Base-by-base conservation (phyloP, 192 early-diverging fungal genomes). In the Borealophlyctis nickersoniae region DNA sequence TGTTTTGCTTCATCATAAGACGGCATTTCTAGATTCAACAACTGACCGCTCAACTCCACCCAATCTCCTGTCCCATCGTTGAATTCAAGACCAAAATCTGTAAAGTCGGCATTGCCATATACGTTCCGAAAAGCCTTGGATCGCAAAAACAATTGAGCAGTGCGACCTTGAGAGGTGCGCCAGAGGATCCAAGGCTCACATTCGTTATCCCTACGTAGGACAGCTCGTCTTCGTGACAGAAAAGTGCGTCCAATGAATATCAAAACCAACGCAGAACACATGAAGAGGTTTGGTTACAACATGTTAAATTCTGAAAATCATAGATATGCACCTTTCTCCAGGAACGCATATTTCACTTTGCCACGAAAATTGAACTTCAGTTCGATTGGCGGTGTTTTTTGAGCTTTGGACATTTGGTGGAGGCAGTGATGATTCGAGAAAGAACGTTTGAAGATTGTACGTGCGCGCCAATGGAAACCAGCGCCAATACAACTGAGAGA, bases 101-200 rank as follows among this genome's bases (percentile, higher is more conserved):
- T 33, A 13, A 22, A 49, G 45, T 61, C 36, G 39, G 27, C 53
- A 5, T 49, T 39, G 9, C 23, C 22, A 55, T 53, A 68, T 3
- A 30, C 34, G 22, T 26, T 33, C 32, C 59, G 56, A 29, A 68
- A 68, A 4, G 66, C 57, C 58, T 68, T n/a, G n/a, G n/a, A n/a
- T n/a, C n/a, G n/a, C n/a, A n/a, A 22, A 1, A n/a, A 16, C 23
- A 3, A n/a, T n/a, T 7, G 13, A 23, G 3, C n/a, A 32, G 7
- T n/a, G 16, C 26, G 13, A 58, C 14, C 49, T 36, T 30, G 1
- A 36, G 24, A 36, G 24, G 19, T 16, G 27, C 22, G 31, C 51
- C n/a, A 14, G 16, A n/a, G 64, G 2, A 13, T 13, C 19, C 19
- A 16, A 2, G 28, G 48, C 48, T 53, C 22, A 56, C 62, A 16